Conservation (phyloP, 108 stramenopile genomes). For the Skeletonema potamos region DNA sequence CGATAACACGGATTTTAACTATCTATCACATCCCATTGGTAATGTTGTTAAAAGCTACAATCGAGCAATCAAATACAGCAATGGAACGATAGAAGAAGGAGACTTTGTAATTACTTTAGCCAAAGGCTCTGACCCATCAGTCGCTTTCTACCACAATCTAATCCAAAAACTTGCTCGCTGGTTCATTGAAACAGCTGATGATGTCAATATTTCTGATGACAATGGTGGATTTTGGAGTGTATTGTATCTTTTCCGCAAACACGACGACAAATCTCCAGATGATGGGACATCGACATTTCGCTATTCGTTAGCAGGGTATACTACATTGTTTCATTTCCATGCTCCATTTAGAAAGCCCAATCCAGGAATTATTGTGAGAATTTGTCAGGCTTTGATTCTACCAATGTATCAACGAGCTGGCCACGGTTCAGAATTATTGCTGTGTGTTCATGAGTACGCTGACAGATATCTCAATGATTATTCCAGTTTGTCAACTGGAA, state of each 20-base stretch:
- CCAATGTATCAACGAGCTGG: slow-evolving; percentile 51
- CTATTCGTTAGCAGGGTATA: slow-evolving; percentile 48
- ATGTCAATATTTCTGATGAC: slow-evolving; percentile 39
- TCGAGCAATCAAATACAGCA: slow-evolving; percentile 23
- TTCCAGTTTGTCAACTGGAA: slow-evolving; percentile 1
- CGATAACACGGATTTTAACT: background rate
- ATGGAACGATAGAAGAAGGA: slow-evolving; percentile 1
- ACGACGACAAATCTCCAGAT: background rate
- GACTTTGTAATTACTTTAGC: slow-evolving; percentile 45
- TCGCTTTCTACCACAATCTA: slow-evolving; percentile 38
- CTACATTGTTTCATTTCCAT: slow-evolving; percentile 62
- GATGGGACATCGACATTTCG: background rate
- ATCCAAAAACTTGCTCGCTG: slow-evolving; percentile 41
- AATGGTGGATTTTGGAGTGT: slow-evolving; percentile 45
- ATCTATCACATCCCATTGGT: slow-evolving; percentile 28
- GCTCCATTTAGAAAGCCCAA: slow-evolving; percentile 78
- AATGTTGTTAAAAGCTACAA: slow-evolving; percentile 19
- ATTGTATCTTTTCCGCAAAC: slow-evolving; percentile 44
- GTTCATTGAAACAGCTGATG: slow-evolving; percentile 57
- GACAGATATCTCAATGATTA: background rate
- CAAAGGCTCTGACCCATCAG: slow-evolving; percentile 24
- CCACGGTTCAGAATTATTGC: slow-evolving; percentile 46
- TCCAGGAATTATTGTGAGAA: slow-evolving; percentile 63
- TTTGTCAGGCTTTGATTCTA: slow-evolving; percentile 51
- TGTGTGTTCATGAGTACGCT: slow-evolving; percentile 39